These are phyloP conservation scores for Astraeus odoratus DNA, from an alignment of 768 basidiomycete species.

Conservation along the genomic window DNA sequence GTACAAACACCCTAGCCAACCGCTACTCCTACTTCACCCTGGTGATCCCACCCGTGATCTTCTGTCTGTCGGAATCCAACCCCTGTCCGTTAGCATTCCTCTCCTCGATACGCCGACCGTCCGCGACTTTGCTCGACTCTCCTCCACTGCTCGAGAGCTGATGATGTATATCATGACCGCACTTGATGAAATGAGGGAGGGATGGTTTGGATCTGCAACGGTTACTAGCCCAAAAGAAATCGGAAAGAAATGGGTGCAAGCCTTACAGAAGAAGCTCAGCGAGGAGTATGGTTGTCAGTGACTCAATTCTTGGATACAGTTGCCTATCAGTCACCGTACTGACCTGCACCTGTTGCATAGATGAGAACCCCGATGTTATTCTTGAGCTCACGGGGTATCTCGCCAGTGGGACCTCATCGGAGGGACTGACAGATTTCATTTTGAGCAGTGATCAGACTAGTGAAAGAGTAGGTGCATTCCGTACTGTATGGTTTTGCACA, in stretches of 20 bases:
- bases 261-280: conserved; percentile 56
- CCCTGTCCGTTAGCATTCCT: conserved; percentile 46
- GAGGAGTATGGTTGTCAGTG: conserved; percentile 63
- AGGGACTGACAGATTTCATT: conserved; percentile 66
- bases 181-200: conserved; percentile 61
- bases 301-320: conserved; percentile 7
- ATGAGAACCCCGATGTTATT: conserved; percentile 53
- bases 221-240: conserved; percentile 62
- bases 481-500: conserved; percentile 6
- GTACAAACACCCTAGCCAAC: conserved; percentile 39
- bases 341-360: conserved; percentile 30
- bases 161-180: conserved; percentile 65
- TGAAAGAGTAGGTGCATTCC: conserved; percentile 52
- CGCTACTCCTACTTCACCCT: conserved; percentile 46
- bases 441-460: conserved; percentile 75
- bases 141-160: conserved; percentile 64
- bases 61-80: conserved; percentile 27
- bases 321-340: conserved; percentile 1
- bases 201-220: conserved; percentile 68
- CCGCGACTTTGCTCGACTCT: conserved; percentile 65
- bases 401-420: conserved; percentile 65
- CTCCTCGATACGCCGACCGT: conserved; percentile 48
- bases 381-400: conserved; percentile 67
- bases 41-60: conserved; percentile 21
- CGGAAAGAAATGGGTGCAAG: conserved; percentile 66